These are phyloP conservation scores for Microdochium paspali DNA, from an alignment of 2,329 filamentous ascomycete species.

Conservation along the genomic window DNA sequence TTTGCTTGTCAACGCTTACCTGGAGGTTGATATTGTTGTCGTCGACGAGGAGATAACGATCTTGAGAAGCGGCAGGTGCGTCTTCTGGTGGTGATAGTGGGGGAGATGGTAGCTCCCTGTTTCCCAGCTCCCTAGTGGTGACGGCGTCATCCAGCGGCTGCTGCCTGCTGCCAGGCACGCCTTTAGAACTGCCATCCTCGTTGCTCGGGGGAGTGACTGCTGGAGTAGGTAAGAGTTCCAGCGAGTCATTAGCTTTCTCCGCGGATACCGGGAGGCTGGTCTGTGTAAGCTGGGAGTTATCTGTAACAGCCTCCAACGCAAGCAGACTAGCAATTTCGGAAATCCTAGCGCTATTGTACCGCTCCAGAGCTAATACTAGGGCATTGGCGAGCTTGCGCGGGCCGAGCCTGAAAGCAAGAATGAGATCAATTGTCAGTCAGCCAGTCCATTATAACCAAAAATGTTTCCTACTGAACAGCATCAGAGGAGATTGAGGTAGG, in stretches of 20 bases:
- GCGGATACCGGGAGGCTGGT: no score
- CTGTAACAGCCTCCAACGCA: conserved; percentile 4
- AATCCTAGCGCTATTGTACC: not conserved
- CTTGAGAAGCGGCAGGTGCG: no score
- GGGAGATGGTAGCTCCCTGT: no score
- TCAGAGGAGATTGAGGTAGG: not conserved
- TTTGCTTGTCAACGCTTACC: conserved; percentile 7
- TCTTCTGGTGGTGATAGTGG: no score
- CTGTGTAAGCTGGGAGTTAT: no score
- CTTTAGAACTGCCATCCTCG: no score
- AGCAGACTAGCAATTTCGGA: conserved; percentile 4
- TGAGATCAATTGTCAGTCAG: not conserved
- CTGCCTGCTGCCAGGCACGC: no score
- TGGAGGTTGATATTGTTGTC: conserved; percentile 29
- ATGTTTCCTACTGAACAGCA: not conserved
- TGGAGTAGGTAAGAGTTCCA: no score
- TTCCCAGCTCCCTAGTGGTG: no score
- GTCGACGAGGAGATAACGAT: conserved; percentile 31
- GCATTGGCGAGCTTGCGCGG: conserved; percentile 26
- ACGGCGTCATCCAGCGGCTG: no score
- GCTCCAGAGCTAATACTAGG: conserved; percentile 6
- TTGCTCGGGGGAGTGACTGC: no score
- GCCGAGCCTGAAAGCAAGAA: conserved; percentile 15
- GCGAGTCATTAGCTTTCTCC: no score
- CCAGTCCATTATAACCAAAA: not conserved